A percentile compares a stretch with the other conserved stretches of the same genome.
Conservation (phyloP, 2,329 filamentous ascomycete genomes). For the Calonectria pseudoturangicola region DNA sequence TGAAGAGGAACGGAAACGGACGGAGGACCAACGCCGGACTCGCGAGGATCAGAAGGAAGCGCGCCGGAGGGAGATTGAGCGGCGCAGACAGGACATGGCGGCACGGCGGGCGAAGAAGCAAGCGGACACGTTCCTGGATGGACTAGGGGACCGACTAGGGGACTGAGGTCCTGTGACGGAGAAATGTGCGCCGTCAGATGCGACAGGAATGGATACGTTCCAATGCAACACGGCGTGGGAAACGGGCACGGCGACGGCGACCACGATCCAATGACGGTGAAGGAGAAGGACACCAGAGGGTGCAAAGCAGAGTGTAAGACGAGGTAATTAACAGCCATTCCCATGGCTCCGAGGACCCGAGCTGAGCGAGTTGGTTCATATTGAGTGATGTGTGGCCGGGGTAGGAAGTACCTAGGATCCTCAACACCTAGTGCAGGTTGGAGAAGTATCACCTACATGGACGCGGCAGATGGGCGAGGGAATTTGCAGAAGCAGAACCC, state of each 20-base stretch:
- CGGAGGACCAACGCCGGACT: constrained; percentile 76
- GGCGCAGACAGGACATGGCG: constrained; percentile 77
- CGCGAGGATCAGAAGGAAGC: constrained; percentile 74
- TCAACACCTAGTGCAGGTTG: constrained; percentile 24
- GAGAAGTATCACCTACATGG: constrained; percentile 13
- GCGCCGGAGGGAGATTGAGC: constrained; percentile 78
- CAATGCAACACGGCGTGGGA: constrained; percentile 31
- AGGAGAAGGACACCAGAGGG: constrained; percentile 26
- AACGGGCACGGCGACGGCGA: constrained; percentile 26
- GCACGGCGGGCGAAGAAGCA: constrained; percentile 77
- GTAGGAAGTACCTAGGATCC: constrained; percentile 26
- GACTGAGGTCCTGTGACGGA: constrained; percentile 33
- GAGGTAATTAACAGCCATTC: constrained; percentile 38
- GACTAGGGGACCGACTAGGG: constrained; percentile 60
- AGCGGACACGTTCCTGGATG: constrained; percentile 83
- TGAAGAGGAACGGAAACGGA: constrained; percentile 79
- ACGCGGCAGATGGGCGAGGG: constrained; percentile 23
- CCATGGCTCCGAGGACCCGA: constrained; percentile 35
- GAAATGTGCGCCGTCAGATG: constrained; percentile 7
- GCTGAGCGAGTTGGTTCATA: constrained; percentile 18
- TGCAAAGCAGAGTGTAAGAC: constrained; percentile 39
- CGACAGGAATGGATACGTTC: constrained; percentile 28
- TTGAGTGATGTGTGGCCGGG: constrained; percentile 24
- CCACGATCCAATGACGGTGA: constrained; percentile 29
- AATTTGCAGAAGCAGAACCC: constrained; percentile 33